Evolutionary conservation across 441 rosid genomes (phyloP).

Genomic region (Erysimum pusillum): DNA sequence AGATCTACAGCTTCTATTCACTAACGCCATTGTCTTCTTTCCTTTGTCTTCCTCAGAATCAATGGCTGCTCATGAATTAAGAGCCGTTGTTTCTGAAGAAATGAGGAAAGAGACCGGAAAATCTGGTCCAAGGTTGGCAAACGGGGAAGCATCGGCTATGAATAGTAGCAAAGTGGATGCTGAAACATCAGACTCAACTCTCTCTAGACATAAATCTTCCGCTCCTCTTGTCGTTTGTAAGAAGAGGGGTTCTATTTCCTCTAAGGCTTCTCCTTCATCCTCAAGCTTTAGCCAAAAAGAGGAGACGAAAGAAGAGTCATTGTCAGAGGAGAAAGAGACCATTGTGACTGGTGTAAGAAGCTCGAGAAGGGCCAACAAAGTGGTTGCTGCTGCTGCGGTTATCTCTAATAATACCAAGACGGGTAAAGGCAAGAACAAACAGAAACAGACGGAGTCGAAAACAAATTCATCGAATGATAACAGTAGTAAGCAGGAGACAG

Average conservation of each 20-base stretch:
- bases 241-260: conserved; percentile 56
- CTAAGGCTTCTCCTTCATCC: conserved; percentile 52
- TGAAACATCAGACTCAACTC: conserved; percentile 45
- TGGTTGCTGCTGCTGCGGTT: conserved; percentile 4
- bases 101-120: conserved; percentile 25
- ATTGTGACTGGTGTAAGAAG: conserved; percentile 54
- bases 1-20: conserved; percentile 63
- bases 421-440: conserved; percentile 32
- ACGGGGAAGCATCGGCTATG: not conserved
- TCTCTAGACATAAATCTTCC: conserved; percentile 53
- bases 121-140: not conserved
- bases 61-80: conserved; percentile 54
- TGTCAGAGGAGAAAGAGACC: conserved; percentile 54
- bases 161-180: conserved; percentile 42
- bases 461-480: conserved; percentile 21
- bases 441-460: conserved; percentile 30
- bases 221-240: conserved; percentile 63
- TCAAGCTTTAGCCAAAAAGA: conserved; percentile 47
- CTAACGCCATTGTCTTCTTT: conserved; percentile 63
- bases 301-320: conserved; percentile 38
- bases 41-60: conserved; percentile 53
- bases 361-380: conserved; percentile 62
- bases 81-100: conserved; percentile 47
- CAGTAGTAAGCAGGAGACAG: conserved; percentile 47
- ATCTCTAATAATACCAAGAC: conserved; percentile 15